Base-by-base conservation (phyloP, 306 rosid species). In the Castanea sativa region DNA sequence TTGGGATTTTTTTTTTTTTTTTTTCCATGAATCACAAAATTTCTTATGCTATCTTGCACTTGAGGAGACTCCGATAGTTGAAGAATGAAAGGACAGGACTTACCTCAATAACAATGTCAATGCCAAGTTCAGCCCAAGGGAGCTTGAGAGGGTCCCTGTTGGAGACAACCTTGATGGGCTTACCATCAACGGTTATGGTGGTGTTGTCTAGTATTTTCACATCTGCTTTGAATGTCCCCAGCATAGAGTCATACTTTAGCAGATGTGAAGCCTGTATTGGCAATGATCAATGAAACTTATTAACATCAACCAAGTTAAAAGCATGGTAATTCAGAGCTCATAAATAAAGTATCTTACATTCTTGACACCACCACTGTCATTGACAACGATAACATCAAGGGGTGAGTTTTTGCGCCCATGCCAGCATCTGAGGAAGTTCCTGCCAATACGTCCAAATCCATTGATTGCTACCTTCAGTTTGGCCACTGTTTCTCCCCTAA, bases 351-450 rank as follows among this genome's bases (percentile, higher is more conserved):
- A 64, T 29, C 97, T 85, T 84, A 95, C 98, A 75, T 92, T 95
- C 93, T 89, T 95, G 84, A 95, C 99, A 81, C 99, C 99, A 25
- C 98, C 99, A 15, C 99, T 95, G 93, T 95, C 99, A 71, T 95
- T 96, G 87, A 96, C 97, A 57, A 93, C 94, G 45, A 96, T 4
- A 13, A 96, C 98, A 2, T 96, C 99, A 5, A 96, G 94, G 71
- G 98, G 99, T 1, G 99, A 93, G 85, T 96, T 80, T 80, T 91
- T 88, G 71, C 99, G 80, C 33, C 97, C 98, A 53, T 96, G 99
- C 99, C 99, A 96, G 89, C 99, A 96, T 60, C 99, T 91, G 13
- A 96, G 96, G 77, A 96, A 96, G 87, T 96, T 96, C 75, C 99
- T 87, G 71, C 99, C 99, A 29, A 91, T 96, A 61, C 98, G 96